phyloP scores from a whole-genome alignment of 768 basidiomycete species.

The Ramaria rubella region DNA sequence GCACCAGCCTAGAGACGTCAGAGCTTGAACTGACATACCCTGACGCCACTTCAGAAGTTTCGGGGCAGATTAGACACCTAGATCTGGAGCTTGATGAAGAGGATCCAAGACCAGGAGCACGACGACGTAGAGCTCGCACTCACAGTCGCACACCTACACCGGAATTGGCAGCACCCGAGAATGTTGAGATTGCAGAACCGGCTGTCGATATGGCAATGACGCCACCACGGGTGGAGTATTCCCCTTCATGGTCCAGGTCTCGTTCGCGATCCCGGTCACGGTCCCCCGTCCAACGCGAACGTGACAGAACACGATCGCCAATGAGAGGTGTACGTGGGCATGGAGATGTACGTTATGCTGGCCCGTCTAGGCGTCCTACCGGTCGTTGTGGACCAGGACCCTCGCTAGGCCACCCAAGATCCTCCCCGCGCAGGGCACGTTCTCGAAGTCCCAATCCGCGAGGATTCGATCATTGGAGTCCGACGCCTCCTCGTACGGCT shows the following conservation, averaged over 20 bases:
- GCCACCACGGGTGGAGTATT: not conserved
- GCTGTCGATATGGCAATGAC: not conserved
- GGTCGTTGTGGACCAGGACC: not conserved
- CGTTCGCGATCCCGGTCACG: not conserved
- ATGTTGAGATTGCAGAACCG: not conserved
- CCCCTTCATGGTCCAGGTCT: not conserved
- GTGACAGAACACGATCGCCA: not conserved
- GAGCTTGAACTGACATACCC: not conserved
- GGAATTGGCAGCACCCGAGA: too few relatives aligned
- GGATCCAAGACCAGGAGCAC: not conserved
- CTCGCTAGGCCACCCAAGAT: too few relatives aligned
- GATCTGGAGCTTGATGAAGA: not conserved
- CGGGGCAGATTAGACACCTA: not conserved
- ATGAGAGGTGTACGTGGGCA: not conserved
- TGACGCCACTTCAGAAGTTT: not conserved
- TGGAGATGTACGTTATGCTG: not conserved
- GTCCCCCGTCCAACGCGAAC: not conserved
- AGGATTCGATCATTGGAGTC: not conserved
- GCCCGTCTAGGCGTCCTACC: not conserved
- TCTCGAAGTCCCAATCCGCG: not conserved
- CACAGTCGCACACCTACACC: too few relatives aligned
- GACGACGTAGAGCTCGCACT: not conserved
- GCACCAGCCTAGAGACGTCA: not conserved
- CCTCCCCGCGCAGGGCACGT: not conserved
- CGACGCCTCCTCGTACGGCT: not conserved